Conservation (phyloP, 371 early-diverging fungal genomes). For the Entomophthora muscae region DNA sequence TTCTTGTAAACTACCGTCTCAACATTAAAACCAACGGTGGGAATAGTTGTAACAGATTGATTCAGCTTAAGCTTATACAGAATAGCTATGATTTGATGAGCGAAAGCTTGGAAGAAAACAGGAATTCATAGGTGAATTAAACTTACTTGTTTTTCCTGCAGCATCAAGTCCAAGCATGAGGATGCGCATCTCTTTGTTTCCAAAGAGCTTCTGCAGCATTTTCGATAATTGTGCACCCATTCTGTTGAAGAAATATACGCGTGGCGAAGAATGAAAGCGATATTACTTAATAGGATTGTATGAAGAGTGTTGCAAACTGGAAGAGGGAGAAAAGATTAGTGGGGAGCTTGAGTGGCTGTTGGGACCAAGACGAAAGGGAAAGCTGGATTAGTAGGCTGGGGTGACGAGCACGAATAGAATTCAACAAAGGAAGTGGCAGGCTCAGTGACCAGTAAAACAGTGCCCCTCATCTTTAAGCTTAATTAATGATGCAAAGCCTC, state of each 20-base stretch:
- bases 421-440: no score
- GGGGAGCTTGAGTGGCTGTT: no score
- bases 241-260: constrained; percentile 2
- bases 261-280: neutral
- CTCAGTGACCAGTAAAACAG: no score
- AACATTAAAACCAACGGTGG: constrained; percentile 77
- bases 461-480: no score
- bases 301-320: no score
- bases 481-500: no score
- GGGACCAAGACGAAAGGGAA: no score
- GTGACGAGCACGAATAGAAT: no score
- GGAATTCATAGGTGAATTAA: neutral
- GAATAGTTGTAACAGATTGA: constrained; percentile 73
- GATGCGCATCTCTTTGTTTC: constrained; percentile 76
- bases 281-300: neutral
- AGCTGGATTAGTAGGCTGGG: no score
- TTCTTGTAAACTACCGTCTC: constrained; percentile 81
- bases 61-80: constrained; percentile 75
- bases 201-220: constrained; percentile 41
- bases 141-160: constrained; percentile 83
- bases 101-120: neutral
- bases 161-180: constrained; percentile 85
- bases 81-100: constrained; percentile 34
- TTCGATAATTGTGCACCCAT: constrained; percentile 41
- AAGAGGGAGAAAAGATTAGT: no score